Base-by-base conservation (phyloP, 176 grass and related monocot species). In the Elymus sibiricus region DNA sequence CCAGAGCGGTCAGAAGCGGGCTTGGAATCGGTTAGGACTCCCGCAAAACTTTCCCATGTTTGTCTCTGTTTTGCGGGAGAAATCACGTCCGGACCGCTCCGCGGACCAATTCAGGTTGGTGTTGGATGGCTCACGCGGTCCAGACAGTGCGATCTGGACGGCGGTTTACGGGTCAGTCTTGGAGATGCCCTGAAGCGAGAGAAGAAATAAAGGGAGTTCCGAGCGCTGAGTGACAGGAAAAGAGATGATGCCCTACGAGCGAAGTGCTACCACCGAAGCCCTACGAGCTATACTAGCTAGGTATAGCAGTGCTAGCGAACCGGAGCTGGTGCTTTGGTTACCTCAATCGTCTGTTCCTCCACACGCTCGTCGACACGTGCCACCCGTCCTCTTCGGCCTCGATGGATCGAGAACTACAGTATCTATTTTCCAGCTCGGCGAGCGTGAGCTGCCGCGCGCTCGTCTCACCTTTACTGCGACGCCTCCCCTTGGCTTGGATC, bases 351-450 rank as follows among this genome's bases (percentile, higher is more conserved):
- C 63, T 31, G 21, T 9, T 74, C 82, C 79, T 68, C 80, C 25
- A 16, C 86, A 64, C 64, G 29, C 81, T n/a, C 67, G 44, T 84
- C 81, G 87, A 88, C 87, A 88, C 87, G 86, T 32, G 87, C 83
- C 81, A 66, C 74, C 49, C 40, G 87, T 38, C 75, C 71, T 79
- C 31, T 35, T 21, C 16, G 8, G n/a, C 9, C 51, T 64, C 13
- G 14, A 31, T 26, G 14, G 31, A 37, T 70, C 28, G 64, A 51
- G 5, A 67, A 29, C 64, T 67, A 3, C 28, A 67, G 64, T 34
- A 19, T 32, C 64, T 17, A 67, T 34, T 17, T 37, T 37, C 65
- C 65, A 68, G 31, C 65, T 68, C 32, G 65, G 7, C 27, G 28
- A 31, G 11, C 60, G 7, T 5, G 28, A 31, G 25, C 60, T 26